These are phyloP conservation scores for Microbotryomycetes sp. DNA, from an alignment of 1,284 basidiomycete genomes.

Conservation along the genomic window DNA sequence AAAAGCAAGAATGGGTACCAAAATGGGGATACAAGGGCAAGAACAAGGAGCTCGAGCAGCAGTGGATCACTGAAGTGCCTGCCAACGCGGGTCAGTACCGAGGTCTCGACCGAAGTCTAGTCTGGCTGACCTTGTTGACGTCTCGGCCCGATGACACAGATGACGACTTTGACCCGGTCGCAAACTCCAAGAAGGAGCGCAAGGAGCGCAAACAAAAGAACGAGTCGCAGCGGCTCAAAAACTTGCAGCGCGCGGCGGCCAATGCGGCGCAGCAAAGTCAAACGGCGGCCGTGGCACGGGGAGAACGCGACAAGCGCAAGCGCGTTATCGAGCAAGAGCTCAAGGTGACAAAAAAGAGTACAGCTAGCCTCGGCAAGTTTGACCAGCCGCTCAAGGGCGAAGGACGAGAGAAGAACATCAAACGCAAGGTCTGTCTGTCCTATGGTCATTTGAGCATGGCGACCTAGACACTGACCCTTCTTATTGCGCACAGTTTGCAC, in stretches of 20 bases:
- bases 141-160: conserved; percentile 47
- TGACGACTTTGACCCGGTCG: conserved; percentile 66
- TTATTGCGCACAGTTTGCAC: conserved; percentile 57
- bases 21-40: conserved; percentile 87
- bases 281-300: conserved; percentile 26
- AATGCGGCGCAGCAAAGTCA: conserved; percentile 26
- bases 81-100: conserved; percentile 63
- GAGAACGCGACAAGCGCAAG: conserved; percentile 54
- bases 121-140: neutral
- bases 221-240: conserved; percentile 68
- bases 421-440: conserved; percentile 69
- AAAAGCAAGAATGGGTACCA: conserved; percentile 84
- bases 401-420: conserved; percentile 75
- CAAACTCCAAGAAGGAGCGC: conserved; percentile 64
- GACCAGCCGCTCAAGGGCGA: conserved; percentile 86
- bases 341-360: conserved; percentile 70
- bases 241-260: conserved; percentile 56
- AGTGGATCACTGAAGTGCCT: conserved; percentile 90
- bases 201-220: conserved; percentile 80
- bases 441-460: neutral
- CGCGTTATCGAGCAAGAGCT: conserved; percentile 68
- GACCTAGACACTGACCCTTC: conserved; percentile 11
- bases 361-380: conserved; percentile 81
- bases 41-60: conserved; percentile 79
- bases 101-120: conserved; percentile 17